These are phyloP conservation scores for Bipolaris cookei DNA, from an alignment of 2,329 filamentous ascomycete species.

Conservation along the genomic window DNA sequence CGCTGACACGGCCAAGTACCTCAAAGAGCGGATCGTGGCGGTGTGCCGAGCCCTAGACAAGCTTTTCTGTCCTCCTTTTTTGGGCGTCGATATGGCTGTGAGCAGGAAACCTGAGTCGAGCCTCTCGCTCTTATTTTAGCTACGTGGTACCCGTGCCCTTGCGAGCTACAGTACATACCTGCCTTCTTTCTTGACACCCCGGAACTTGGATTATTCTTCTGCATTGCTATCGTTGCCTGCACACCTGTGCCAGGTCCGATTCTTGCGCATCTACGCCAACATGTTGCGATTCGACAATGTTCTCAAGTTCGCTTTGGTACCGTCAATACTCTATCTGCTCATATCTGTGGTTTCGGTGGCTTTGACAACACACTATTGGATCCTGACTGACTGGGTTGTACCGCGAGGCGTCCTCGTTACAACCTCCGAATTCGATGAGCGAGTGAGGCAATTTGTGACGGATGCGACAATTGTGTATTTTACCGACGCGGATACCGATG, in stretches of 20 bases:
- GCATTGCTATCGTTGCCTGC: constrained; percentile 4
- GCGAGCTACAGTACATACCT: constrained; percentile 9
- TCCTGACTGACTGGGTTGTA: constrained; percentile 38
- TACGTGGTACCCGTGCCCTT: constrained; percentile 20
- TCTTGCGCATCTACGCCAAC: constrained; percentile 2
- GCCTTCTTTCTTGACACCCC: neutral
- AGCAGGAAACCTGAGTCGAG: constrained; percentile 16
- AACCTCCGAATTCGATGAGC: constrained; percentile 24
- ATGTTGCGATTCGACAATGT: constrained; percentile 30
- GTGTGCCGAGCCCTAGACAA: constrained; percentile 19
- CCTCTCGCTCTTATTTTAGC: constrained; percentile 22
- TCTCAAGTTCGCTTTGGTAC: constrained; percentile 32
- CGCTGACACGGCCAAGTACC: constrained; percentile 8
- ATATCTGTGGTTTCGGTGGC: constrained; percentile 38
- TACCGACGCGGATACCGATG: constrained; percentile 30
- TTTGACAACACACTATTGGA: constrained; percentile 41
- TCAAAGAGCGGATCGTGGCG: constrained; percentile 18
- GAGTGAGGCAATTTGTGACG: constrained; percentile 23
- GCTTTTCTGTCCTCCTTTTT: constrained; percentile 16
- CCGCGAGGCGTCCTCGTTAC: constrained; percentile 27
- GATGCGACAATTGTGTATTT: constrained; percentile 40
- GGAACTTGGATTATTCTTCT: constrained; percentile 9
- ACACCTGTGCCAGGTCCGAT: constrained; percentile 6
- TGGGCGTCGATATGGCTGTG: constrained; percentile 9
- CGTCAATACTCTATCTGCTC: constrained; percentile 34